These are phyloP conservation scores for Colletotrichum brevisporum DNA, from an alignment of 2,329 filamentous ascomycete genomes.

Conservation along the genomic window DNA sequence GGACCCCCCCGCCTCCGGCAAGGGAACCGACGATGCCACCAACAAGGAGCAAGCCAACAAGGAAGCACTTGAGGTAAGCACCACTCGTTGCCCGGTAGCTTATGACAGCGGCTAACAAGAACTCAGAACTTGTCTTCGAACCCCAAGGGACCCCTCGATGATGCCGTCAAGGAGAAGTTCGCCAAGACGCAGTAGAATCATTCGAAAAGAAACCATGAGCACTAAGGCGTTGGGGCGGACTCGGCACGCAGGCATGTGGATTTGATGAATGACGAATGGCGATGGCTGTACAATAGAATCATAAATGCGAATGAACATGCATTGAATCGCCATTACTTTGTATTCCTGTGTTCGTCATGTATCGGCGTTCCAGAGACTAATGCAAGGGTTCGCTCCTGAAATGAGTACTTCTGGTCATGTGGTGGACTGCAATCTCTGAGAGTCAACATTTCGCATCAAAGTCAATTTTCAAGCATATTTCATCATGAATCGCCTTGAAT, in stretches of 20 bases:
- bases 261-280: conserved; percentile 21
- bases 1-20: conserved; percentile 69
- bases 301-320: background rate
- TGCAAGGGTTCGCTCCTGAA: too few relatives aligned
- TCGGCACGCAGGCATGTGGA: conserved; percentile 15
- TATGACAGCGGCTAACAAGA: conserved; percentile 20
- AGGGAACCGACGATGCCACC: conserved; percentile 68
- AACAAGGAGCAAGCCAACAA: conserved; percentile 68
- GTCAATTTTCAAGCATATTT: too few relatives aligned
- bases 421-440: too few relatives aligned
- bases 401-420: too few relatives aligned
- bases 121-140: conserved; percentile 71
- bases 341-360: background rate
- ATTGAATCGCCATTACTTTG: background rate
- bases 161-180: conserved; percentile 73
- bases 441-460: too few relatives aligned
- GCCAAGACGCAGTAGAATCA: conserved; percentile 58
- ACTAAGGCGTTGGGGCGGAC: conserved; percentile 25
- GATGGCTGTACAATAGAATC: conserved; percentile 24
- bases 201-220: background rate
- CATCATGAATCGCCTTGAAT: too few relatives aligned
- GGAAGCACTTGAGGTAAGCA: conserved; percentile 63
- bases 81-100: background rate
- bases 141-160: conserved; percentile 75
- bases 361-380: too few relatives aligned